Conservation (phyloP, 257 asterid genomes). For the Paraleonurus japonicus region DNA sequence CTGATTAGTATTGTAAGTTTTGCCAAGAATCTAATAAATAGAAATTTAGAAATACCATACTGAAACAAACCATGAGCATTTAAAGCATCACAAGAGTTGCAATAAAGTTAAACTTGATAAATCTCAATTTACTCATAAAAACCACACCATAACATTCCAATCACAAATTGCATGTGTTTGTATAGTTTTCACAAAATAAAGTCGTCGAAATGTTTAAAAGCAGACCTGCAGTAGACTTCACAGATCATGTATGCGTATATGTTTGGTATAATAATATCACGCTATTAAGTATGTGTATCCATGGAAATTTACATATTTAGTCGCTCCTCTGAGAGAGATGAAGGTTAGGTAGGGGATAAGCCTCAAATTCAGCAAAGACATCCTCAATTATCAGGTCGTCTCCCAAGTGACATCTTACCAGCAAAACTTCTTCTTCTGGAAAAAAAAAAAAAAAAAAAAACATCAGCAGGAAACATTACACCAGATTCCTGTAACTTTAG, state of each 20-base stretch:
- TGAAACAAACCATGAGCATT: not conserved
- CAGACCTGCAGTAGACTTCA: not conserved
- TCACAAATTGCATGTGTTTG: not conserved
- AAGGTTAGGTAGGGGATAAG: not conserved
- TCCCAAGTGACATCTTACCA: constrained; percentile 41
- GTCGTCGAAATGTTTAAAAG: too few species aligned
- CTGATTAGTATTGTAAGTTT: not conserved
- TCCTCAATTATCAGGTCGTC: constrained; percentile 17
- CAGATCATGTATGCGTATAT: constrained; percentile 7
- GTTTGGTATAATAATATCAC: constrained; percentile 20
- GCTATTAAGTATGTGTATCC: not conserved
- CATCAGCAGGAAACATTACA: not conserved
- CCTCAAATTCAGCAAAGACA: constrained; percentile 14
- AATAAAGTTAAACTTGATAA: not conserved
- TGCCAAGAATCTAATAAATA: not conserved
- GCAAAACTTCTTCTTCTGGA: constrained; percentile 84
- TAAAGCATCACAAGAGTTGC: not conserved
- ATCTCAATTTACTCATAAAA: not conserved
- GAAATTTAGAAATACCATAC: not conserved
- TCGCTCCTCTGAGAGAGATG: constrained; percentile 16
- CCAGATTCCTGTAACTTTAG: not conserved
- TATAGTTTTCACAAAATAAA: constrained; percentile 10
- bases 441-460: constrained; percentile 9
- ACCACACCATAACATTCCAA: constrained; percentile 6
- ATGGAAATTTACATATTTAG: constrained; percentile 28